Base-by-base conservation (phyloP, 805 yeast genomes). In the Zygosaccharomyces rouxii region DNA sequence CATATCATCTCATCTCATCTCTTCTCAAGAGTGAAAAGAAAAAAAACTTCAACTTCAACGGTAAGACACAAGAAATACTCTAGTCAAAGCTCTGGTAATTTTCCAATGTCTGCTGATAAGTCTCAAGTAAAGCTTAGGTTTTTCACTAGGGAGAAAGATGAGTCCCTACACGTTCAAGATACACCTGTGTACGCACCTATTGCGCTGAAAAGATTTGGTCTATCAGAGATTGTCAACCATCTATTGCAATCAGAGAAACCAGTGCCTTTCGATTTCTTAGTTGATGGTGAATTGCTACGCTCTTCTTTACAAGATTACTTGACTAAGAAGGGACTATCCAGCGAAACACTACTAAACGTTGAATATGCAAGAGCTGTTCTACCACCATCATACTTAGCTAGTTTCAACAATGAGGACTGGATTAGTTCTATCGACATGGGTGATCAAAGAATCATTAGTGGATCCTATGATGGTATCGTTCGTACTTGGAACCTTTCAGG, bases 321-420 rank as follows among this genome's bases (percentile, higher is more conserved):
- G 59, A 74, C 80, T 13, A 71, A 77, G 44, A 78, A 87, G 54
- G 98, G 90, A 6, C 72, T 90, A 35, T 87, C 96, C 2, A 76
- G 83, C 23, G 99, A 94, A 74, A 78, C 86, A 0, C 79, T 83
- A 46, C 66, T 94, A 52, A 81, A 81, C 25, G 71, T 94, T 41
- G 99, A 94, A 64, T 94, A 94, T 71, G 88, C 96, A 10, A 78
- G 96, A 56, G 89, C 97, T 0, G 84, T 89, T 33, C 76, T 92
- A 44, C 99, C 99, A 16, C 99, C 99, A n/a, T 82, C 92, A 22
- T 90, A 80, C 62, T 72, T 89, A 54, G 89, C 95, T 2, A 83
- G 95, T 39, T 94, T 84, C 69, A 80, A 82, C 62, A 89, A 92
- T 62, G 96, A 92, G 53, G 99, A 94, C 69, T 94, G 99, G 99